These are phyloP conservation scores for Colletotrichum sublineola DNA, from an alignment of 2,329 filamentous ascomycete genomes.

Conservation along the genomic window DNA sequence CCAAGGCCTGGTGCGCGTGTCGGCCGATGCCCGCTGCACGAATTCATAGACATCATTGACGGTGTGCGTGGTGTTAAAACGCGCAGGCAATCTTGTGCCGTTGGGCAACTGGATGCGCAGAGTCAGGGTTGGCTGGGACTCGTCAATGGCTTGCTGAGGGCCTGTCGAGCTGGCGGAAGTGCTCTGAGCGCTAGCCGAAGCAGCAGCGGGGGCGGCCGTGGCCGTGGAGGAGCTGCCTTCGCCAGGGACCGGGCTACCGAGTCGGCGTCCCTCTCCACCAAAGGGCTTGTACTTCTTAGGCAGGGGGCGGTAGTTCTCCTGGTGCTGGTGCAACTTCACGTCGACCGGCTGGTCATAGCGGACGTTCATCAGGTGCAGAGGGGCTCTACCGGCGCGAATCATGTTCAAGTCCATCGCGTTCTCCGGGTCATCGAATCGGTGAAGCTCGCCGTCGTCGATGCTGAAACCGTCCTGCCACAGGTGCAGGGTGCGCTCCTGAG, in stretches of 20 bases:
- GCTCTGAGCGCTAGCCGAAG: slow-evolving; percentile 45
- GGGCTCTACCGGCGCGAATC: slow-evolving; percentile 82
- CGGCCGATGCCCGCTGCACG: slow-evolving; percentile 73
- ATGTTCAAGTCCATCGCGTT: slow-evolving; percentile 80
- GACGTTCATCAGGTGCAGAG: slow-evolving; percentile 83
- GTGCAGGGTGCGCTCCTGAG: slow-evolving; percentile 78
- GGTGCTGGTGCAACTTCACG: slow-evolving; percentile 82
- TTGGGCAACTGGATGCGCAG: slow-evolving; percentile 85
- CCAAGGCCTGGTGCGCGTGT: slow-evolving; percentile 71
- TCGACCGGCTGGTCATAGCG: slow-evolving; percentile 81
- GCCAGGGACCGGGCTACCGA: slow-evolving; percentile 83
- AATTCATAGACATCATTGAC: slow-evolving; percentile 84
- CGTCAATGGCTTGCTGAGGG: slow-evolving; percentile 61
- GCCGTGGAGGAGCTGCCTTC: slow-evolving; percentile 48
- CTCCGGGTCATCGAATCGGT: slow-evolving; percentile 82
- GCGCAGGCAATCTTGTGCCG: slow-evolving; percentile 80
- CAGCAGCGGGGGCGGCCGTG: slow-evolving; percentile 44
- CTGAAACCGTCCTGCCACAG: slow-evolving; percentile 89
- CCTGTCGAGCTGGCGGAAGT: slow-evolving; percentile 52
- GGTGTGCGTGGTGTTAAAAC: slow-evolving; percentile 86
- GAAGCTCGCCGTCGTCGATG: slow-evolving; percentile 83
- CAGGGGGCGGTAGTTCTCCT: slow-evolving; percentile 79
- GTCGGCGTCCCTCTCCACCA: slow-evolving; percentile 76
- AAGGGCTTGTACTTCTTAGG: slow-evolving; percentile 85
- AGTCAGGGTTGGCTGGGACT: slow-evolving; percentile 75